Conservation (phyloP, 768 basidiomycete genomes). For the Asterophora lycoperdoides region DNA sequence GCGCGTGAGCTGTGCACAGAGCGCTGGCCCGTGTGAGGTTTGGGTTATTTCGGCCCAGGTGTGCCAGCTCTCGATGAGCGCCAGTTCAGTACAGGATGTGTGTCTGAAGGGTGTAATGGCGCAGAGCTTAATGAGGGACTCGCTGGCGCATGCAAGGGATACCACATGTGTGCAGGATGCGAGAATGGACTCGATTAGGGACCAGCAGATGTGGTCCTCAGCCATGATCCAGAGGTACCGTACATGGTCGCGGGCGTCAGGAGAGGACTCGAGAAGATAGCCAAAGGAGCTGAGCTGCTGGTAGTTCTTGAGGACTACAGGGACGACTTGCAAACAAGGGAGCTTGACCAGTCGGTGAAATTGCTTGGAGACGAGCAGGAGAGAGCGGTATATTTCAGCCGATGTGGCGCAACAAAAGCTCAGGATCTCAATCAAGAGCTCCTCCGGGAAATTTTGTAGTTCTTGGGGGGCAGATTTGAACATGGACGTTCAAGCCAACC, state of each 20-base stretch:
- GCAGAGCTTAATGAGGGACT: conserved; percentile 12
- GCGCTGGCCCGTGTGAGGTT: conserved; percentile 3
- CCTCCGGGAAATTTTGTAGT: conserved; percentile 6
- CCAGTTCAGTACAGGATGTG: conserved; percentile 11
- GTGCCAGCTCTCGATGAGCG: conserved; percentile 13
- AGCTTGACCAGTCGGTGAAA: conserved; percentile 7
- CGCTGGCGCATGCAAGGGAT: conserved; percentile 10
- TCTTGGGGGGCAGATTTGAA: no score
- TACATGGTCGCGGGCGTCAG: conserved; percentile 4
- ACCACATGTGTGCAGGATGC: conserved; percentile 6
- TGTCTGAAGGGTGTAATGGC: conserved; percentile 5
- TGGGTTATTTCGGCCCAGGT: conserved; percentile 5
- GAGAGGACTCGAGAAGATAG: conserved; percentile 4
- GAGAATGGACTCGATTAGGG: conserved; percentile 10
- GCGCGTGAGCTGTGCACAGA: conserved; percentile 14
- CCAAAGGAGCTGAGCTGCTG: conserved; percentile 13
- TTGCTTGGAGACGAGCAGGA: conserved; percentile 15
- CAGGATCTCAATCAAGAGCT: conserved; percentile 15
- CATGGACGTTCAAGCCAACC: no score
- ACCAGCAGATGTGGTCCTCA: conserved; percentile 7
- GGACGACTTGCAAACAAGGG: conserved; percentile 12
- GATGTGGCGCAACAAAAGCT: conserved; percentile 8
- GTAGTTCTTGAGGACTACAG: conserved; percentile 8
- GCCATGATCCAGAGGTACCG: conserved; percentile 16
- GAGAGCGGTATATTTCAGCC: conserved; percentile 10